Evolutionary conservation across 1,284 basidiomycete genomes (phyloP), one percentile per base, ranked within the genome.

Genomic region (Cryptococcus amylolentus): DNA sequence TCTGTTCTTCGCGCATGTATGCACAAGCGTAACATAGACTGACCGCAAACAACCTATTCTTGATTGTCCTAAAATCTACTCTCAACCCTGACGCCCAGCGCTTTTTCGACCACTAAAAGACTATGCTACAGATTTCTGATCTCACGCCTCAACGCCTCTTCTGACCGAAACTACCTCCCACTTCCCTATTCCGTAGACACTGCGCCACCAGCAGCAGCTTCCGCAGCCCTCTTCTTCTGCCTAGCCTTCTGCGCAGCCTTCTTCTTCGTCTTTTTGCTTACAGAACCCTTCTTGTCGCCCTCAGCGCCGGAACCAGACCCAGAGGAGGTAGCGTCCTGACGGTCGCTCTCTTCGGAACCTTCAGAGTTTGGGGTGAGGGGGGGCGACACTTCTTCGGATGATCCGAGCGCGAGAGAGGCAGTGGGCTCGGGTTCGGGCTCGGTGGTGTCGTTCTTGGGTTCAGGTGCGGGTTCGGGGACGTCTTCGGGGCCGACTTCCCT

Each of bases 191-290:
- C 1, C 7, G 31, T 4, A 35, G 31, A 35, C 31, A 10, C 31
- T 10, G 10, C 31, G 10, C 31, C 31, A 35, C 1, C 31, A 35
- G 31, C 31, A 35, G 31, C 45, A 46, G 40, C 40, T 10, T 27
- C 54, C 52, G 55, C 47, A 26, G 38, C 45, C 20, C 50, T 42
- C 41, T 42, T 39, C 31, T 52, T 52, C 27, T 27, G 31, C 13
- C 49, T 38, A 38, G 49, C 49, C 18, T 38, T 40, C 49, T 38
- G 35, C 13, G 49, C 49, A n/a, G 38, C 37, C 37, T 50, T 50
- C 49, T 50, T 50, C 13, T 28, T 35, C 31, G 18, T 27, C 20
- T 50, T 50, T 18, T 40, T 50, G 4, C 18, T 20, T 13, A 50
- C 14, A 18, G 49, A 50, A 14, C 20, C 31, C 31, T 50, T 50